phyloP scores from a whole-genome alignment of 148 eudicot species.

The Tetragonia tetragonoides region DNA sequence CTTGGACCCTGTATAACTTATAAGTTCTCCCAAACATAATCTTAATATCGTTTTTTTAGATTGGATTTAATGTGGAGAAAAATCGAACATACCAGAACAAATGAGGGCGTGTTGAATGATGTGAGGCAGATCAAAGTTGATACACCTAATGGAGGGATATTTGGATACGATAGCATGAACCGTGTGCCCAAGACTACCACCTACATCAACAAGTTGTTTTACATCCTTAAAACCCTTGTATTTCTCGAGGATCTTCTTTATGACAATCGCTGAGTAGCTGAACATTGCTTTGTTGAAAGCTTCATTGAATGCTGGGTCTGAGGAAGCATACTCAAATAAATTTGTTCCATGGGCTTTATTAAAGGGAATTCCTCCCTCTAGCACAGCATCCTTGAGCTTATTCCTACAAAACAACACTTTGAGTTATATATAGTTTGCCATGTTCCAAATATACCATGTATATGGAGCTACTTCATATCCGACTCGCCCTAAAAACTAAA shows the following conservation, averaged over 20 bases:
- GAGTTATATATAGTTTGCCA: no score
- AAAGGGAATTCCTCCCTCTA: not conserved
- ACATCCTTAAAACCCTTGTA: not conserved
- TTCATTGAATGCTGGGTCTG: not conserved
- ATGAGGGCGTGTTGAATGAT: not conserved
- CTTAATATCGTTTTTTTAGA: no score
- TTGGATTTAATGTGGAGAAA: no score
- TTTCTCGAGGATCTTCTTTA: not conserved
- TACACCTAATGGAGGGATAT: not conserved
- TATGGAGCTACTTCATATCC: no score
- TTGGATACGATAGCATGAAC: not conserved
- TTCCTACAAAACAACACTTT: not conserved
- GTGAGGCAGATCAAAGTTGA: not conserved
- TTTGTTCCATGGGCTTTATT: not conserved
- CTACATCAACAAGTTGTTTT: slow-evolving; percentile 8
- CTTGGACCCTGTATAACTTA: not conserved
- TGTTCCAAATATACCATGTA: no score
- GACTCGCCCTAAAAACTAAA: no score
- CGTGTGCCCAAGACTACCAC: not conserved
- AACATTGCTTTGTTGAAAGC: slow-evolving; percentile 1
- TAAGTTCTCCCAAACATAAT: no score
- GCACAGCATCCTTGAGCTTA: not conserved
- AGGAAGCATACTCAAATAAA: not conserved
- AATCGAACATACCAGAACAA: not conserved
- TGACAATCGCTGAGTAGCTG: not conserved